Evolutionary conservation across 768 basidiomycete species (phyloP).

Genomic region (Tylopilus plumbeoviolaceoides): DNA sequence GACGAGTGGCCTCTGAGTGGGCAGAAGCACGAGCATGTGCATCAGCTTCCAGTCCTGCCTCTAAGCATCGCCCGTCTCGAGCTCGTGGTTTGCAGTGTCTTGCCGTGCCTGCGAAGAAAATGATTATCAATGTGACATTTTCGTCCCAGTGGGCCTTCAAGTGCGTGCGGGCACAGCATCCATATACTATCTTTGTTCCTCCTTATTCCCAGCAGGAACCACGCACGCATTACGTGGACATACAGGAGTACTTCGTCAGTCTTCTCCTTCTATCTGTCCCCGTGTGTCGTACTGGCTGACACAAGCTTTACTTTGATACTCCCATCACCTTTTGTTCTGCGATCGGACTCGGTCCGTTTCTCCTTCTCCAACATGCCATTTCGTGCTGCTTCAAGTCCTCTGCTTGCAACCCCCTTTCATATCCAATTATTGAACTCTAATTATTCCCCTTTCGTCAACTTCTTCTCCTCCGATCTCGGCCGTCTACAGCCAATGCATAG

Average conservation of each 20-base stretch:
- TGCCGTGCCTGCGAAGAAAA: conserved; percentile 12
- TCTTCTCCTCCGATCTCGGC: not conserved
- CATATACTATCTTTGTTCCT: conserved; percentile 22
- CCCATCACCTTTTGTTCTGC: not conserved
- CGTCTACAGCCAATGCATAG: not conserved
- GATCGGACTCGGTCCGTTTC: conserved; percentile 1
- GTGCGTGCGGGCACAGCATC: conserved; percentile 18
- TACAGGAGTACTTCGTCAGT: conserved; percentile 15
- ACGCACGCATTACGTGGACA: conserved; percentile 19
- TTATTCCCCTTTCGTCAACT: conserved; percentile 2
- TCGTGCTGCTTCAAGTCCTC: conserved; percentile 6
- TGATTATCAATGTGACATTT: conserved; percentile 15
- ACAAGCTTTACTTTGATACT: conserved; percentile 19
- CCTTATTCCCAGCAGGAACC: conserved; percentile 15
- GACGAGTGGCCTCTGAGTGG: conserved; percentile 28
- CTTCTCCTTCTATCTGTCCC: conserved; percentile 12
- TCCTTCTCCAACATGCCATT: conserved; percentile 7
- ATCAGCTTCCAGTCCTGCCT: conserved; percentile 26
- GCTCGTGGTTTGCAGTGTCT: conserved; percentile 7
- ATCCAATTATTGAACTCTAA: conserved; percentile 27
- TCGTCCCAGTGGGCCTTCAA: conserved; percentile 3
- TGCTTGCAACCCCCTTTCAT: conserved; percentile 17
- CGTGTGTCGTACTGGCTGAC: conserved; percentile 5
- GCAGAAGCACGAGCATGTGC: conserved; percentile 23
- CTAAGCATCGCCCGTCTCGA: conserved; percentile 21